Evolutionary conservation across 805 yeast species (phyloP).

Genomic region (Monosporozyma yasuniensis): DNA sequence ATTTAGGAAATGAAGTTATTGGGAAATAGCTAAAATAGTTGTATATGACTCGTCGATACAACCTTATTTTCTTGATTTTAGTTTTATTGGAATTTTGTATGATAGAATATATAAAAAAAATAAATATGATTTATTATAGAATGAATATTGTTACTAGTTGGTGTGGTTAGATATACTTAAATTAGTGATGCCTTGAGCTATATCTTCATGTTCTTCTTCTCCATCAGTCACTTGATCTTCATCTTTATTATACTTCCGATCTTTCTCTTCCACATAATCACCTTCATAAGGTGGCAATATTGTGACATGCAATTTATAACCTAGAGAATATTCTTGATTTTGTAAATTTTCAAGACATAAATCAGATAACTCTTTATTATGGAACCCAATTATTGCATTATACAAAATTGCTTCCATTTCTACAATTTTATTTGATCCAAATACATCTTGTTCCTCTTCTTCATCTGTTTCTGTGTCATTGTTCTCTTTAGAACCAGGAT

Average conservation of each 20-base stretch:
- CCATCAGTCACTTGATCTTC: conserved; percentile 7
- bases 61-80: too few relatives aligned
- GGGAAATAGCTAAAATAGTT: too few relatives aligned
- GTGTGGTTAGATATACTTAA: background rate
- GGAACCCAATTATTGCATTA: conserved; percentile 30
- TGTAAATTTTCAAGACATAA: conserved; percentile 18
- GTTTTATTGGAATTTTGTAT: too few relatives aligned
- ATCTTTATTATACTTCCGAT: background rate
- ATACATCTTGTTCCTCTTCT: conserved; percentile 3
- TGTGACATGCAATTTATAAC: conserved; percentile 19
- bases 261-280: conserved; percentile 1
- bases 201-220: background rate
- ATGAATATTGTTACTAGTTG: background rate
- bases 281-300: conserved; percentile 21
- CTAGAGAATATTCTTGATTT: conserved; percentile 26
- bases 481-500: background rate
- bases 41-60: too few relatives aligned
- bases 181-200: background rate
- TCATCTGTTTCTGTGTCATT: conserved; percentile 8
- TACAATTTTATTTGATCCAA: background rate
- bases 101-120: background rate
- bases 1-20: too few relatives aligned
- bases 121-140: background rate
- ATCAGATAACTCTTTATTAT: conserved; percentile 24
- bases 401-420: conserved; percentile 20